phyloP scores from a whole-genome alignment of 2,329 filamentous ascomycete genomes.

The Aureobasidium sp. region DNA sequence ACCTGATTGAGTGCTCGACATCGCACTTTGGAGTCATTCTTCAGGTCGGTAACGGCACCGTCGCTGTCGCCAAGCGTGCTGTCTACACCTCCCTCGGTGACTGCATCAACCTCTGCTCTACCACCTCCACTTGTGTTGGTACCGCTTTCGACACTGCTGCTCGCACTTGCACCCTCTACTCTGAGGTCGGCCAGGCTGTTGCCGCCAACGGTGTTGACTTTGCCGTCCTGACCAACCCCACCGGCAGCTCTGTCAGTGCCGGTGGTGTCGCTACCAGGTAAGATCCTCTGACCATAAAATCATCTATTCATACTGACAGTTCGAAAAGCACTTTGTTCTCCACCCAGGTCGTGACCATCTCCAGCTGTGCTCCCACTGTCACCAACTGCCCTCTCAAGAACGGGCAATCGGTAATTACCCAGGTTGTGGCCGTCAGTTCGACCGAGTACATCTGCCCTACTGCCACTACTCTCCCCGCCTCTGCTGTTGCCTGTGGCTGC shows the following conservation, averaged over 20 bases:
- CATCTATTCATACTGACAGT: too few species aligned
- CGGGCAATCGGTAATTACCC: not conserved
- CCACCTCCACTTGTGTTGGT: slow-evolving; percentile 3
- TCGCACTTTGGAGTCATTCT: slow-evolving; percentile 7
- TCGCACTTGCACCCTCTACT: slow-evolving; percentile 13
- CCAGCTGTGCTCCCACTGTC: slow-evolving; percentile 11
- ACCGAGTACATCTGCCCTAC: not conserved
- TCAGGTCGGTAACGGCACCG: not conserved
- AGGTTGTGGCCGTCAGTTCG: not conserved
- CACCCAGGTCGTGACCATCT: slow-evolving; percentile 11
- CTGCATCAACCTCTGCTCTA: slow-evolving; percentile 9
- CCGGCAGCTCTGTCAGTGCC: not conserved
- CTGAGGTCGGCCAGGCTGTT: not conserved
- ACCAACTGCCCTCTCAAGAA: slow-evolving; percentile 12
- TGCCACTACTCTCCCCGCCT: slow-evolving; percentile 10
- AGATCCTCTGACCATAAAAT: too few species aligned
- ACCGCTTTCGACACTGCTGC: slow-evolving; percentile 9
- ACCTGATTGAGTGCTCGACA: not conserved
- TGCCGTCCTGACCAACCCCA: not conserved
- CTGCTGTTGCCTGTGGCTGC: slow-evolving; percentile 22
- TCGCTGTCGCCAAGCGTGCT: slow-evolving; percentile 10
- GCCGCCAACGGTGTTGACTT: slow-evolving; percentile 3
- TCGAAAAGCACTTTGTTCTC: too few species aligned
- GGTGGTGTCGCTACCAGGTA: not conserved
- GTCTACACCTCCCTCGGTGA: slow-evolving; percentile 8